Evolutionary conservation across 371 early-diverging fungal genomes (phyloP).

Genomic region (Mucor lusitanicus): DNA sequence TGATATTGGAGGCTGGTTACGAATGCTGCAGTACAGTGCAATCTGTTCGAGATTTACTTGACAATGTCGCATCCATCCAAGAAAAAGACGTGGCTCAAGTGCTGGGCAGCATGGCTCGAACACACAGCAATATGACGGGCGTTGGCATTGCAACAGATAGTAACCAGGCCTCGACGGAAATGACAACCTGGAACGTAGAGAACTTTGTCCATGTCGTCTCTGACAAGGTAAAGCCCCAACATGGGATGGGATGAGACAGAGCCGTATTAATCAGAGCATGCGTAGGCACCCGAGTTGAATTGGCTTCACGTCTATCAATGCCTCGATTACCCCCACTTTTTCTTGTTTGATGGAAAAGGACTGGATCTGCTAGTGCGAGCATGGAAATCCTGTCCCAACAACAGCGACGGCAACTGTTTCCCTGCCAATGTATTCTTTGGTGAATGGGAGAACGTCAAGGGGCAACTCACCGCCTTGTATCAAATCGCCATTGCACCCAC

Average conservation of each 20-base stretch:
- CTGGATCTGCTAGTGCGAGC: slow-evolving; percentile 67
- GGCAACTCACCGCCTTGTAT: slow-evolving; percentile 73
- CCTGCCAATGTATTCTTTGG: slow-evolving; percentile 76
- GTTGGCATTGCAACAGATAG: slow-evolving; percentile 38
- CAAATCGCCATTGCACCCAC: slow-evolving; percentile 66
- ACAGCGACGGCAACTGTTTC: slow-evolving; percentile 45
- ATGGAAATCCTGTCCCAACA: slow-evolving; percentile 42
- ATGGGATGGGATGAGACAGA: too few species aligned
- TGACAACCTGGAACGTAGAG: slow-evolving; percentile 68
- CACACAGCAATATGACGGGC: slow-evolving; percentile 56
- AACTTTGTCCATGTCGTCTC: slow-evolving; percentile 59
- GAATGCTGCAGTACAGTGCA: slow-evolving; percentile 55
- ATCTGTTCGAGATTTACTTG: slow-evolving; percentile 50
- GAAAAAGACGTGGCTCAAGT: slow-evolving; percentile 75
- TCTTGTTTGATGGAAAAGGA: slow-evolving; percentile 63
- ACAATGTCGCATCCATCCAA: slow-evolving; percentile 19
- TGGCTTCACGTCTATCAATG: slow-evolving; percentile 66
- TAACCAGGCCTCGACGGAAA: slow-evolving; percentile 2
- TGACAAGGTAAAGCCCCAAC: slow-evolving; percentile 46
- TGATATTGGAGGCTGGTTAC: slow-evolving; percentile 61
- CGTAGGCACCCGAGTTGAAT: slow-evolving; percentile 59
- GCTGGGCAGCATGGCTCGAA: slow-evolving; percentile 72
- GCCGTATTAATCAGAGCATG: too few species aligned
- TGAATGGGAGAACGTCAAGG: slow-evolving; percentile 73
- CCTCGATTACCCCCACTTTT: slow-evolving; percentile 75